A percentile compares a stretch with the other conserved stretches of the same genome.
Conservation (phyloP, 2,329 filamentous ascomycete genomes). For the Fusarium albosuccineum region DNA sequence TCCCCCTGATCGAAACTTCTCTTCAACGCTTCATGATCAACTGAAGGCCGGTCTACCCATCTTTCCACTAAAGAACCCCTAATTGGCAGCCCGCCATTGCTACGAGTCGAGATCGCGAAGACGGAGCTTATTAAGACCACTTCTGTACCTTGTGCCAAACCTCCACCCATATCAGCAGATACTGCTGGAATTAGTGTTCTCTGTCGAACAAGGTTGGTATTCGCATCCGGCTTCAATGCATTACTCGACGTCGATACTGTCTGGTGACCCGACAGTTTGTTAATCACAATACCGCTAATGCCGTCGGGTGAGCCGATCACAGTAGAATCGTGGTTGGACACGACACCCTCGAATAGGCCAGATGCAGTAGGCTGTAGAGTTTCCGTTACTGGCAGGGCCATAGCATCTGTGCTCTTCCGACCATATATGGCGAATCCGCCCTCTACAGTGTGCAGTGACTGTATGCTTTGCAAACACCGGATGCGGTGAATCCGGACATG, state of each 20-base stretch:
- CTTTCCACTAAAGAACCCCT: neutral
- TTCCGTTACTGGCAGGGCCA: neutral
- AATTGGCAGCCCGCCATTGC: rapidly evolving
- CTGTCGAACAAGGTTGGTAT: conserved; percentile 33
- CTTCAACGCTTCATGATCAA: neutral
- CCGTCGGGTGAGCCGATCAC: conserved; percentile 24
- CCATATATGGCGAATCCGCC: conserved; percentile 38
- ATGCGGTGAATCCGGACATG: conserved; percentile 47
- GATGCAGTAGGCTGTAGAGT: neutral
- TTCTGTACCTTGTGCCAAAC: neutral
- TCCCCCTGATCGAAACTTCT: neutral
- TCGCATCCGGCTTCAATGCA: conserved; percentile 36
- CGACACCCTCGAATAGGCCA: conserved; percentile 3
- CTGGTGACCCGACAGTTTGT: neutral
- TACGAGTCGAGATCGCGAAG: conserved; percentile 23
- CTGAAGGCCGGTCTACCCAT: conserved; percentile 8
- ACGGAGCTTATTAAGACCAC: conserved; percentile 10
- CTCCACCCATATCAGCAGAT: neutral
- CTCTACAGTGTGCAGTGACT: conserved; percentile 29
- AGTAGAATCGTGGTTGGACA: conserved; percentile 2
- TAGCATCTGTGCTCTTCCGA: conserved; percentile 18
- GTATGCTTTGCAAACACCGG: neutral
- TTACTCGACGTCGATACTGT: conserved; percentile 2
- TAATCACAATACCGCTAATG: conserved; percentile 16
- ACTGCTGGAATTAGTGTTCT: conserved; percentile 34